Conservation (phyloP, 169 alveolate species). For the Eimeria sp. region DNA sequence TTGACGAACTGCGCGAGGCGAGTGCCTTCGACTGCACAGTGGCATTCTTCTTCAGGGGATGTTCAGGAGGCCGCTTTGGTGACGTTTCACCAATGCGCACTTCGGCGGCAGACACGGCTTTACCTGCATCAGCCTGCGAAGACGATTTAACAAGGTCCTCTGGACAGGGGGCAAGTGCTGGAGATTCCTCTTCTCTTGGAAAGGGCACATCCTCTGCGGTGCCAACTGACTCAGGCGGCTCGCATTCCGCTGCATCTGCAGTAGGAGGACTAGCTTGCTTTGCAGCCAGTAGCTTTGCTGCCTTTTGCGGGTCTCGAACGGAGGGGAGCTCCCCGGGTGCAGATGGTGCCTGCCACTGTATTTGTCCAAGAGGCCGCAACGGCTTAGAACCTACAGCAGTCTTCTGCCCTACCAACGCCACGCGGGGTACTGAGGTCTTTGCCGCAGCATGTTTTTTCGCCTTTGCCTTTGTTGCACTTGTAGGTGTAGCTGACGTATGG, state of each 20-base stretch:
- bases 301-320: conserved; percentile 22
- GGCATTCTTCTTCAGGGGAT: background rate
- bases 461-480: conserved; percentile 11
- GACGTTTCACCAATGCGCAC: background rate
- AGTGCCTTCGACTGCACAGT: background rate
- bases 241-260: background rate
- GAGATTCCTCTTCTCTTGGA: background rate
- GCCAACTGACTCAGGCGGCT: conserved; percentile 37
- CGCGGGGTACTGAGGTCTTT: background rate
- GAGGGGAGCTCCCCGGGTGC: conserved; percentile 1
- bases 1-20: conserved; percentile 22
- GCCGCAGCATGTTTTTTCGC: background rate
- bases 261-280: background rate
- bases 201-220: background rate
- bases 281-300: background rate
- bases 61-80: conserved; percentile 3
- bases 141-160: background rate
- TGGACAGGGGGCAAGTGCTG: background rate
- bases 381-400: background rate
- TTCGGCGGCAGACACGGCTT: background rate
- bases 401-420: background rate
- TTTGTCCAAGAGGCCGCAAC: conserved; percentile 23
- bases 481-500: background rate
- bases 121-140: conserved; percentile 13
- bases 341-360: conserved; percentile 37